A percentile compares a stretch with the other conserved stretches of the same genome.
Conservation (phyloP, 208 protist species). For the Leishmania braziliensis region DNA sequence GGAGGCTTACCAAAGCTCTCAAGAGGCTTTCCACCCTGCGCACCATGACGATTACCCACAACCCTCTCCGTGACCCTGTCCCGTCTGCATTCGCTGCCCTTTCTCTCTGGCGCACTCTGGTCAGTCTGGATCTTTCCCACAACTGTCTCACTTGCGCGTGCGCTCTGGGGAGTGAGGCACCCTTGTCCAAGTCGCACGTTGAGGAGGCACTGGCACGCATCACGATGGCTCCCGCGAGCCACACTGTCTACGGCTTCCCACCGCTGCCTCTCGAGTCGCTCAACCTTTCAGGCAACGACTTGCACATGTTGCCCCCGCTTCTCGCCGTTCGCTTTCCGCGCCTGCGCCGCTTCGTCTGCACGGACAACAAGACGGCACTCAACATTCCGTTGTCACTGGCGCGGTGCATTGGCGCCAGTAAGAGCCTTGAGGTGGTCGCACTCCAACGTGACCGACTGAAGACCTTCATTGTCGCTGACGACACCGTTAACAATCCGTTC, state of each 20-base stretch:
- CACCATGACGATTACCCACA: conserved; percentile 35
- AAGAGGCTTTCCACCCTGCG: conserved; percentile 15
- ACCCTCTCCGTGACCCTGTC: conserved; percentile 28
- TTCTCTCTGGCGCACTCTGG: conserved; percentile 32
- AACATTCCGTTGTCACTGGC: conserved; percentile 24
- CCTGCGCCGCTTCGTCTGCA: conserved; percentile 39
- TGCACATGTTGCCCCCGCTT: conserved; percentile 32
- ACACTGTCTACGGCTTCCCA: neutral
- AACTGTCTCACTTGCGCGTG: conserved; percentile 43
- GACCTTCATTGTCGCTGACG: conserved; percentile 26
- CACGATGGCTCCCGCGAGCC: neutral
- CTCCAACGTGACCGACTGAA: conserved; percentile 21
- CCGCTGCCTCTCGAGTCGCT: conserved; percentile 39
- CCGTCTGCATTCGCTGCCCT: conserved; percentile 26
- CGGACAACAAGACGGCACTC: conserved; percentile 25
- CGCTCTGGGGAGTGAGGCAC: conserved; percentile 28
- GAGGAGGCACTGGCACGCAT: neutral
- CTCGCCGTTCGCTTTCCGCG: conserved; percentile 36
- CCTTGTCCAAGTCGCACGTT: conserved; percentile 1
- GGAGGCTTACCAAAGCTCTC: conserved; percentile 16
- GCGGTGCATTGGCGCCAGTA: conserved; percentile 25
- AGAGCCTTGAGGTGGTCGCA: conserved; percentile 22
- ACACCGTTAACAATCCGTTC: conserved; percentile 11
- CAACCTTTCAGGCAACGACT: conserved; percentile 38
- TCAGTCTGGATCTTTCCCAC: conserved; percentile 38